Percentiles rank a stretch among this genome's conserved stretches.
Conservation (phyloP, 1,139 yeast genomes). For the Suhomyces wounanorum region DNA sequence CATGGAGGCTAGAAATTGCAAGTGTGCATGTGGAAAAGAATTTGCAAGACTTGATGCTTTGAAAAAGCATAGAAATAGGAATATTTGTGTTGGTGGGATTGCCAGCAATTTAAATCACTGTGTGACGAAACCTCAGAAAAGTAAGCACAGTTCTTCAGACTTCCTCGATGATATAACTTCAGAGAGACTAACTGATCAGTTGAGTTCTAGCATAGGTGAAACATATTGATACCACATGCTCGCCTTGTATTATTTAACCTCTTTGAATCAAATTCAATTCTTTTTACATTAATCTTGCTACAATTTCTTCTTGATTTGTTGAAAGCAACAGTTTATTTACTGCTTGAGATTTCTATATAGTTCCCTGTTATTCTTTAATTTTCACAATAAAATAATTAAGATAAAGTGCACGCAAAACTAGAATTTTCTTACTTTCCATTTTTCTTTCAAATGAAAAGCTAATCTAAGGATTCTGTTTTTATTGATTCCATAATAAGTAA, state of each 20-base stretch:
- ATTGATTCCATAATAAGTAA: not conserved
- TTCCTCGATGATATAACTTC: conserved; percentile 24
- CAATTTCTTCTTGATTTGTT: not conserved
- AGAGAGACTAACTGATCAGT: conserved; percentile 23
- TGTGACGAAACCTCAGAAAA: conserved; percentile 33
- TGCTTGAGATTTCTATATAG: not conserved
- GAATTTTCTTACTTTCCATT: no score
- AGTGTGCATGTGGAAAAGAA: conserved; percentile 89
- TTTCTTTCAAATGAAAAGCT: no score
- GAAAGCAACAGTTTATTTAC: not conserved
- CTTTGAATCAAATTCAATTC: not conserved
- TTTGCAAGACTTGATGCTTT: conserved; percentile 90
- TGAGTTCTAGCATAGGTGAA: conserved; percentile 12
- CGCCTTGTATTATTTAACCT: not conserved
- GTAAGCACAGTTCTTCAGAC: conserved; percentile 15
- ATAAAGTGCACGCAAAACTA: not conserved
- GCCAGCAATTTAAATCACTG: conserved; percentile 26
- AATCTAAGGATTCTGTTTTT: conserved; percentile 3
- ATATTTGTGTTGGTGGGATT: conserved; percentile 75
- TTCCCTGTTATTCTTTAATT: not conserved
- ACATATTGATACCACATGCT: not conserved
- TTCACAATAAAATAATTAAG: not conserved
- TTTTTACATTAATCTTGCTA: not conserved
- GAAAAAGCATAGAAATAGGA: conserved; percentile 74
- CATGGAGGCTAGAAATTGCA: conserved; percentile 64